Conservation (phyloP, 306 rosid species). For the Begonia peltatifolia region DNA sequence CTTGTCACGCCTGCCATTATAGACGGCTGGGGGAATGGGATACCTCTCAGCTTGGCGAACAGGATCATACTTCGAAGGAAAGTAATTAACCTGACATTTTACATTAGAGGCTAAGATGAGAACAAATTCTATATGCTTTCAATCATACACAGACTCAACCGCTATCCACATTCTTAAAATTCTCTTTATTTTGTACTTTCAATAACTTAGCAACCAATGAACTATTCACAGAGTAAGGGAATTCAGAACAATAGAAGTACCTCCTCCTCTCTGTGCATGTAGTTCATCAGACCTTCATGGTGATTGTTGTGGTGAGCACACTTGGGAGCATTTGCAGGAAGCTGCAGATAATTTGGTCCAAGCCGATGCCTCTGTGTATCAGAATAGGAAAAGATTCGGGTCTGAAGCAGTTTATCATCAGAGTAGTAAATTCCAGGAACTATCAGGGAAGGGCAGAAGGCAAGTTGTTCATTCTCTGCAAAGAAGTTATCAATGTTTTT, state of each 20-base stretch:
- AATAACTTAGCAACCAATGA: background rate
- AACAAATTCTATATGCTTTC: too few species aligned
- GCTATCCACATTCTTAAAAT: background rate
- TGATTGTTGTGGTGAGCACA: constrained; percentile 80
- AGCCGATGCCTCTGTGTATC: constrained; percentile 92
- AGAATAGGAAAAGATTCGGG: constrained; percentile 69
- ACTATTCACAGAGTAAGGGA: too few species aligned
- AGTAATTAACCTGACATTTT: constrained; percentile 59
- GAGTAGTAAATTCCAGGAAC: constrained; percentile 84
- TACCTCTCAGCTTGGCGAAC: constrained; percentile 64
- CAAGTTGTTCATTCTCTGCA: constrained; percentile 92
- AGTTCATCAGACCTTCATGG: constrained; percentile 84
- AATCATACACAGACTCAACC: background rate
- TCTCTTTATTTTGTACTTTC: background rate
- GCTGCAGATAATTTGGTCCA: constrained; percentile 86
- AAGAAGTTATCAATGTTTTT: constrained; percentile 87
- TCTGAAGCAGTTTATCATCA: constrained; percentile 79
- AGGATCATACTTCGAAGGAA: constrained; percentile 80
- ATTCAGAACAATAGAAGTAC: constrained; percentile 6
- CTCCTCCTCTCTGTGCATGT: constrained; percentile 95
- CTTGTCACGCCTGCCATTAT: constrained; percentile 60
- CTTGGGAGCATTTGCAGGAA: constrained; percentile 88
- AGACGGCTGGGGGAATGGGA: constrained; percentile 45
- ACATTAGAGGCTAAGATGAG: too few species aligned
- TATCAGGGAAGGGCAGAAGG: constrained; percentile 66